These are phyloP conservation scores for Backusella parvicylindrica DNA, from an alignment of 192 early-diverging fungal genomes.

Conservation along the genomic window DNA sequence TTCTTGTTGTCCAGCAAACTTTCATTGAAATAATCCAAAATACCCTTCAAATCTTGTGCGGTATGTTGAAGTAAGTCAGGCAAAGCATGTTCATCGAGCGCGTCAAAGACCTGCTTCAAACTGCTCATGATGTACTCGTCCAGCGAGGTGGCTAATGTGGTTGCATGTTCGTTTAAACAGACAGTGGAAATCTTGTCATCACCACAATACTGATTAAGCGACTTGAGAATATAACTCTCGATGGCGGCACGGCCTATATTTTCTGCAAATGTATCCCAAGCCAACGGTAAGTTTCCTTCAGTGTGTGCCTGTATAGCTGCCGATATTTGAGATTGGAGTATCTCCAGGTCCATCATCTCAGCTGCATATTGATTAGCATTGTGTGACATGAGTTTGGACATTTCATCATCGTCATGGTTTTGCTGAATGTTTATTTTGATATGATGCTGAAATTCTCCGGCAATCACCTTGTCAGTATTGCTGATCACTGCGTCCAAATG, in stretches of 20 bases:
- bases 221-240: background rate
- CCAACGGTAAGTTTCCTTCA: constrained; percentile 16
- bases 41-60: constrained; percentile 5
- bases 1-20: constrained; percentile 7
- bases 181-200: background rate
- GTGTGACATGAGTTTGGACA: background rate
- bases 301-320: constrained; percentile 28
- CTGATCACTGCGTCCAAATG: constrained; percentile 23
- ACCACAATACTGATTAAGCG: constrained; percentile 1
- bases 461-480: constrained; percentile 14
- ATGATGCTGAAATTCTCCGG: constrained; percentile 17
- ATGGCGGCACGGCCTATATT: constrained; percentile 10
- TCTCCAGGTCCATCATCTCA: constrained; percentile 26
- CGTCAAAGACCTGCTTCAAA: constrained; percentile 14
- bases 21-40: constrained; percentile 24
- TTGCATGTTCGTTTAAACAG: constrained; percentile 13
- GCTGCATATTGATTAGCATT: background rate
- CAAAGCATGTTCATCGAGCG: constrained; percentile 8
- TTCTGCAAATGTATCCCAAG: constrained; percentile 24
- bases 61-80: constrained; percentile 15
- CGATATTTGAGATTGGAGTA: constrained; percentile 24
- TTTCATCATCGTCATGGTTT: background rate
- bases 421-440: constrained; percentile 18
- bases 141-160: constrained; percentile 1
- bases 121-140: constrained; percentile 15